Base-by-base conservation (phyloP, 2,329 filamentous ascomycete genomes). In the Stagonosporopsis cucurbitacearum region DNA sequence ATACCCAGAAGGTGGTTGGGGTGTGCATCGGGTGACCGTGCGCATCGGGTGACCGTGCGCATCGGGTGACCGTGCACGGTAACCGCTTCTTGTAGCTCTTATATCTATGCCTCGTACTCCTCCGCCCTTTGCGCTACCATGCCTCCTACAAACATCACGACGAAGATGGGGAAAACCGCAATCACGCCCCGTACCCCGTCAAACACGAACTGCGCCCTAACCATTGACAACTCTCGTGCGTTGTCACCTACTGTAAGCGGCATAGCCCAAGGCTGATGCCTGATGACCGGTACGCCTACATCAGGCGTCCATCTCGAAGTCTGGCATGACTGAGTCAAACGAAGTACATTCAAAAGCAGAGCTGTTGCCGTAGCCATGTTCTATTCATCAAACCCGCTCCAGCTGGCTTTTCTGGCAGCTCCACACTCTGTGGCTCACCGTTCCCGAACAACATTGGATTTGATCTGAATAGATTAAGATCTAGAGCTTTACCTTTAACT, bases 291-390 rank as follows among this genome's bases (percentile, higher is more conserved):
- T 36, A 39, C 30, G 20, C 19, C 19, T 33, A 23, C 12, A 36
- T 43, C 32, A 54, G 50, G 50, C 50, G n/a, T 32, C 50, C 43
- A 20, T 37, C 30, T 4, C 36, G 11, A n/a, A 5, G 28, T 32
- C 12, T 19, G n/a, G 8, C 30, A 20, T 15, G 22, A 5, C 23
- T 40, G 45, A 49, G 25, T 54, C 44, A 49, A 54, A 39, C 13
- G 9, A 12, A 11, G 11, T 33, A 19, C 26, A 40, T 49, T 39
- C 3, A 54, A 43, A 37, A 49, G 39, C 20, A 22, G n/a, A 6
- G 13, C 6, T 19, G 15, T n/a, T 22, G 22, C 36, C n/a, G 4
- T 26, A 17, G 1, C n/a, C 19, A 37, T 32, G 19, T 25, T 12
- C 2, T n/a, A 17, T n/a, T 15, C n/a, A 42, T 42, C 39, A 3